A percentile compares a stretch with the other conserved stretches of the same genome.
Conservation (phyloP, 345 rosid genomes). For the Citrus maxima region DNA sequence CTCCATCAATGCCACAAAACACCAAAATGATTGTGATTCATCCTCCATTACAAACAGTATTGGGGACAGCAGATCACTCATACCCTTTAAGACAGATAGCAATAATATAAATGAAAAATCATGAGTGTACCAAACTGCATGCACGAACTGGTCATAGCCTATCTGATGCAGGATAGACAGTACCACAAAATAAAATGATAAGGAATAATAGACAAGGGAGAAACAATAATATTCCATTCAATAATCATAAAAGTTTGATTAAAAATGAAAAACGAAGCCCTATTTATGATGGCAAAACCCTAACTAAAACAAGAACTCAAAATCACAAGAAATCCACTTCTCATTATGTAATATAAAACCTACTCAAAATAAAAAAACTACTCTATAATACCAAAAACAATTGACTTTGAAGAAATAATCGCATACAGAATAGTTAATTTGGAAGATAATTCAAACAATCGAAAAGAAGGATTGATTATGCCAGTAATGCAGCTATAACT, state of each 20-base stretch:
- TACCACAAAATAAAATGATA: not conserved
- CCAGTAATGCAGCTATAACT: not conserved
- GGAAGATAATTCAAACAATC: not conserved
- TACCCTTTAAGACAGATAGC: slow-evolving; percentile 59
- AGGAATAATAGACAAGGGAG: not conserved
- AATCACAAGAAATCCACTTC: not conserved
- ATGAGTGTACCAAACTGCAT: not conserved
- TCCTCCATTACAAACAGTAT: slow-evolving; percentile 83
- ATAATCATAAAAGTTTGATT: not conserved
- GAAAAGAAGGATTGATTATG: not conserved
- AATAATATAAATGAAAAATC: not conserved
- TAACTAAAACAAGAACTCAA: not conserved
- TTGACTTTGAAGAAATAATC: too few species aligned
- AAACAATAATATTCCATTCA: too few species aligned
- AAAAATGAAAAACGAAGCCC: not conserved
- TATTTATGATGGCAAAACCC: not conserved
- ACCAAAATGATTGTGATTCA: slow-evolving; percentile 96
- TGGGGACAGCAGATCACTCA: slow-evolving; percentile 95
- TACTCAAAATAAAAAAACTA: not conserved
- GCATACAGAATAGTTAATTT: not conserved
- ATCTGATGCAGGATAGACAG: not conserved
- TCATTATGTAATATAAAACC: not conserved
- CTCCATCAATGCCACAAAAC: slow-evolving; percentile 92
- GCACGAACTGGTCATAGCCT: not conserved
- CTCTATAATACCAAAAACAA: too few species aligned